A percentile compares a stretch with the other conserved stretches of the same genome.
phyloP scores from a whole-genome alignment of 768 basidiomycete species.

The Russula sp. region DNA sequence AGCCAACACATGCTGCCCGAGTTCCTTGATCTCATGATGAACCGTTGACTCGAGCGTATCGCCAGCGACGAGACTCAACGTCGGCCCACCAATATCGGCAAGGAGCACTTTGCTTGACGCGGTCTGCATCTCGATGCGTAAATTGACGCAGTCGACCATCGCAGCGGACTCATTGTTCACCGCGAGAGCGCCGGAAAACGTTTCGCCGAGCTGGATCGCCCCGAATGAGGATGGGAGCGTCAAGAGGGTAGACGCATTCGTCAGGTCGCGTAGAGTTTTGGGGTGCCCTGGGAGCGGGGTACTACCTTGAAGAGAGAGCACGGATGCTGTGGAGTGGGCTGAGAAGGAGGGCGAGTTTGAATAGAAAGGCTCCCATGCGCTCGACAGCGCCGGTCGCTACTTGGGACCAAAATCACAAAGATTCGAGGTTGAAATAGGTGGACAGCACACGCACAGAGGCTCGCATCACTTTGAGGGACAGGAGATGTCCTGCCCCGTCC shows the following conservation, averaged over 20 bases:
- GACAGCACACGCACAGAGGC: constrained; percentile 64
- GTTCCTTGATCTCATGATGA: constrained; percentile 88
- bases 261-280: constrained; percentile 80
- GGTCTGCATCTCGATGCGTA: constrained; percentile 87
- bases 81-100: constrained; percentile 59
- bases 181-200: constrained; percentile 77
- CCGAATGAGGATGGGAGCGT: constrained; percentile 83
- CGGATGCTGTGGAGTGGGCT: constrained; percentile 73
- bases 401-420: constrained; percentile 25
- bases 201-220: constrained; percentile 84
- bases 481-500: constrained; percentile 60
- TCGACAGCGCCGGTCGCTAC: constrained; percentile 71
- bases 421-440: constrained; percentile 11
- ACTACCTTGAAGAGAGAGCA: constrained; percentile 72
- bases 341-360: constrained; percentile 80
- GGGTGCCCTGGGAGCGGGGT: constrained; percentile 70
- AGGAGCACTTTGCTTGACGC: constrained; percentile 59
- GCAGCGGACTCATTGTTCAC: constrained; percentile 74
- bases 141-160: constrained; percentile 57
- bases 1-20: constrained; percentile 86
- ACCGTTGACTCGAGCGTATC: constrained; percentile 67
- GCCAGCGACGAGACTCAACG: constrained; percentile 48
- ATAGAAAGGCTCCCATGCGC: constrained; percentile 84
- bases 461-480: constrained; percentile 85
- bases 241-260: constrained; percentile 73